These are phyloP conservation scores for Cinnamomum chago DNA, from an alignment of 164 flowering plant species.

Conservation along the genomic window DNA sequence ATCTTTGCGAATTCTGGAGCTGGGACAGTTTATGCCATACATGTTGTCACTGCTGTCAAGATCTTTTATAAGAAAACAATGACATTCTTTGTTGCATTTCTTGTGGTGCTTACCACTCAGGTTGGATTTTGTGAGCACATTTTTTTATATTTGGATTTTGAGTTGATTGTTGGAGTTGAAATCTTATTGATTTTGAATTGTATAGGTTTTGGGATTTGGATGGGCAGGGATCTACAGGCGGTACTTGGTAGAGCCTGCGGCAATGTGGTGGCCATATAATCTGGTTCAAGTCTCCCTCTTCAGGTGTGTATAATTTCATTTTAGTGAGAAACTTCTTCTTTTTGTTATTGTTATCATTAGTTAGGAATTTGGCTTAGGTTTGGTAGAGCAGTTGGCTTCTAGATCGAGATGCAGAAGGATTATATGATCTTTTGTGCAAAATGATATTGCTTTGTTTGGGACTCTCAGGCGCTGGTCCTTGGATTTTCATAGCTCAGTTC, in stretches of 20 bases:
- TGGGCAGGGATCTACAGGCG: conserved; percentile 90
- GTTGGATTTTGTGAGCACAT: conserved; percentile 20
- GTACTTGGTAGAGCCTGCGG: conserved; percentile 87
- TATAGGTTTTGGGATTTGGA: conserved; percentile 89
- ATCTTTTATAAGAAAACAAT: conserved; percentile 56
- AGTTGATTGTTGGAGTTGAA: neutral
- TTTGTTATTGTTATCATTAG: no score
- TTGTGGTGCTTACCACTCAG: conserved; percentile 80
- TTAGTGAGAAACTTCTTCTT: neutral
- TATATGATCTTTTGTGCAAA: no score
- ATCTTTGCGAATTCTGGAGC: conserved; percentile 95
- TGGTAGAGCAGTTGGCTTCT: no score
- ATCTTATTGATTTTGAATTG: conserved; percentile 18
- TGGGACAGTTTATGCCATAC: conserved; percentile 81
- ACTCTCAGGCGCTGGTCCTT: no score
- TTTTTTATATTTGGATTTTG: neutral
- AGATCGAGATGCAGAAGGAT: no score
- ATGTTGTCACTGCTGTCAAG: conserved; percentile 74
- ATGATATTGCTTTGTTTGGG: no score
- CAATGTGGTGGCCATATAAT: conserved; percentile 97
- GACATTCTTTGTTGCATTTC: conserved; percentile 61
- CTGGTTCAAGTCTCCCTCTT: conserved; percentile 88
- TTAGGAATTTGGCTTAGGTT: no score
- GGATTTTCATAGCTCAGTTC: no score
- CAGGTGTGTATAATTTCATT: conserved; percentile 35